Percentiles rank a stretch among this genome's conserved stretches.
Conservation (phyloP, 2,329 filamentous ascomycete species). For the Lanzia echinophila region DNA sequence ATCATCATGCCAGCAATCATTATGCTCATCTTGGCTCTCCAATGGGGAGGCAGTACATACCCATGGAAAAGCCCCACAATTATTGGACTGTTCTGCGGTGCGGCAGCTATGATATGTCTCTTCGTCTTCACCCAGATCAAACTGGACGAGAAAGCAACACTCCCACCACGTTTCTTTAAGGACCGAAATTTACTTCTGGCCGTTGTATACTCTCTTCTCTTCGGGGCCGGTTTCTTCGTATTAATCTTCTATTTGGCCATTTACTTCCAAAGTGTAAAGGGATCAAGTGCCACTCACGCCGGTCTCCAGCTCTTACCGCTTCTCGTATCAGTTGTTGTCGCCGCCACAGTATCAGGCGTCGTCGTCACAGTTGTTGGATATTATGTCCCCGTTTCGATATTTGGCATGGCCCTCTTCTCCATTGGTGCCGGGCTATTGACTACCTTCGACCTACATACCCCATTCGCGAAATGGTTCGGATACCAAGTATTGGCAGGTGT, state of each 20-base stretch:
- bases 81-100: conserved; percentile 31
- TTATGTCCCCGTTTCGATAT: conserved; percentile 40
- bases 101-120: conserved; percentile 24
- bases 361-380: conserved; percentile 36
- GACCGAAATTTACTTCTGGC: conserved; percentile 19
- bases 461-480: conserved; percentile 47
- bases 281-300: conserved; percentile 35
- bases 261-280: conserved; percentile 31
- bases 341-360: conserved; percentile 35
- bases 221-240: conserved; percentile 23
- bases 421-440: conserved; percentile 39
- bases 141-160: conserved; percentile 28
- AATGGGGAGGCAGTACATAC: conserved; percentile 35
- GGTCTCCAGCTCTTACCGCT: conserved; percentile 39
- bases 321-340: conserved; percentile 36
- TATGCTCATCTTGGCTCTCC: conserved; percentile 34
- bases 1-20: conserved; percentile 33
- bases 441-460: conserved; percentile 36
- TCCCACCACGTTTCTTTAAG: conserved; percentile 33
- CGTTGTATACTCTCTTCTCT: conserved; percentile 16
- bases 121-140: conserved; percentile 30
- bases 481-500: conserved; percentile 44
- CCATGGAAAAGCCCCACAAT: conserved; percentile 31
- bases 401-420: conserved; percentile 32
- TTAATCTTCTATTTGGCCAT: conserved; percentile 29